Evolutionary conservation across 768 basidiomycete species (phyloP).

Genomic region (Tricholoma matsutake): DNA sequence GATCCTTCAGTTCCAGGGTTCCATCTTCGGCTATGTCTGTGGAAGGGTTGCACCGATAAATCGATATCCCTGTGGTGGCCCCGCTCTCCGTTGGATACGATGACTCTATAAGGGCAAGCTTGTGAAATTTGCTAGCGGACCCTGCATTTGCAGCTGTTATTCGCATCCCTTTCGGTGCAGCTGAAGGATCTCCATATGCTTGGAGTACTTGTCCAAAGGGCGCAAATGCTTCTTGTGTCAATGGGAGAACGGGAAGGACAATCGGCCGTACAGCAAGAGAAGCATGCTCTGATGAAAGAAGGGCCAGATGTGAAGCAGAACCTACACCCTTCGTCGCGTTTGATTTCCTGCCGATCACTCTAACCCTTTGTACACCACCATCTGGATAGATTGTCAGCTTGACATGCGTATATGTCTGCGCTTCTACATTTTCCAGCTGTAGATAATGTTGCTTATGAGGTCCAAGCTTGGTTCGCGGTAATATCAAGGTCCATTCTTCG

Average conservation of each 20-base stretch:
- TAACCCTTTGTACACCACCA: constrained; percentile 92
- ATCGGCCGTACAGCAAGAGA: constrained; percentile 12
- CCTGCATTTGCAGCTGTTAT: constrained; percentile 86
- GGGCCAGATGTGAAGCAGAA: not conserved
- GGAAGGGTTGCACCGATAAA: constrained; percentile 74
- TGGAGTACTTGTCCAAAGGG: constrained; percentile 92
- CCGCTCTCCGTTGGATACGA: constrained; percentile 57
- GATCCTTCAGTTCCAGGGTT: constrained; percentile 56
- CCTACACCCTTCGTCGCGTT: not conserved
- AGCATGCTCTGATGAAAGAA: constrained; percentile 4
- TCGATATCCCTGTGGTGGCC: constrained; percentile 70
- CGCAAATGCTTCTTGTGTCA: constrained; percentile 84
- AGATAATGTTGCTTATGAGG: constrained; percentile 90
- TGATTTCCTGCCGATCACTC: constrained; percentile 65
- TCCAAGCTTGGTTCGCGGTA: constrained; percentile 77
- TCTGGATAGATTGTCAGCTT: constrained; percentile 90
- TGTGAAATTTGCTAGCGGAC: constrained; percentile 91
- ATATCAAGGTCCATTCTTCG: constrained; percentile 67
- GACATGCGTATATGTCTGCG: constrained; percentile 72
- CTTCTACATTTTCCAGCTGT: constrained; percentile 67
- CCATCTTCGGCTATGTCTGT: constrained; percentile 45
- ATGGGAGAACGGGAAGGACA: constrained; percentile 54
- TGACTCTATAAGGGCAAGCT: constrained; percentile 67
- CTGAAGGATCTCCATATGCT: constrained; percentile 67
- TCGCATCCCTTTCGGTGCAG: constrained; percentile 65